A percentile compares a stretch with the other conserved stretches of the same genome.
Evolutionary conservation across 2,329 filamentous ascomycete species (phyloP).

Genomic region (Epichloe amarillans): DNA sequence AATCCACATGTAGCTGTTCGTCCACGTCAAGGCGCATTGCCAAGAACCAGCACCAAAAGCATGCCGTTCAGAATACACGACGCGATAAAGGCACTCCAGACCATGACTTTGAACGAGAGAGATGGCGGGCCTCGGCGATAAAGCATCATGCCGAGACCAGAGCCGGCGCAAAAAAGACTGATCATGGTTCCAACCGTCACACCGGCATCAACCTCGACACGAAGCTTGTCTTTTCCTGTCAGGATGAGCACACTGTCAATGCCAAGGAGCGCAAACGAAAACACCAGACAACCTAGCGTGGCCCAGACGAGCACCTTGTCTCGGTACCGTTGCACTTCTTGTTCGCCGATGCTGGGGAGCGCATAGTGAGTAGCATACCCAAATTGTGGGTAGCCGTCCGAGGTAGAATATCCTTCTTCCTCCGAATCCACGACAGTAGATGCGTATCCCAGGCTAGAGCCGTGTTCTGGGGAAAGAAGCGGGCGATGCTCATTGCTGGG

Average conservation of each 20-base stretch:
- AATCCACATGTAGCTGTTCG: neutral
- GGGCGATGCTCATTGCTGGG: constrained; percentile 12
- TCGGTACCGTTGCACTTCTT: constrained; percentile 34
- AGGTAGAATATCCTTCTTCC: constrained; percentile 38
- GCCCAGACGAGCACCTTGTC: constrained; percentile 43
- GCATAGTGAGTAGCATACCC: constrained; percentile 44
- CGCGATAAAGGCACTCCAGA: constrained; percentile 23
- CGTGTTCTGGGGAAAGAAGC: constrained; percentile 7
- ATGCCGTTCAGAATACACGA: constrained; percentile 31
- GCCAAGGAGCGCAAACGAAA: constrained; percentile 48
- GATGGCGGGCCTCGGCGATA: constrained; percentile 33
- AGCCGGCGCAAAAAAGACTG: constrained; percentile 50
- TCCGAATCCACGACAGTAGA: constrained; percentile 25
- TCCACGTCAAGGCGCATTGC: constrained; percentile 20
- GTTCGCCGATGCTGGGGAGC: constrained; percentile 37
- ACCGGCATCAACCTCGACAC: constrained; percentile 60
- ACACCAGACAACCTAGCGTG: constrained; percentile 40
- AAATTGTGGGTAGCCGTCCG: constrained; percentile 32
- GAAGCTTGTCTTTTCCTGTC: constrained; percentile 54
- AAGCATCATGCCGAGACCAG: constrained; percentile 45
- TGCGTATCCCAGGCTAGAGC: constrained; percentile 16
- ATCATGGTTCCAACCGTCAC: constrained; percentile 56
- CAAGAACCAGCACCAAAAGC: constrained; percentile 28
- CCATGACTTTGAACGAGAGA: constrained; percentile 28
- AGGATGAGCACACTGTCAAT: constrained; percentile 52